phyloP scores from a whole-genome alignment of 1,284 basidiomycete species.

The Boletus semigastroideus region DNA sequence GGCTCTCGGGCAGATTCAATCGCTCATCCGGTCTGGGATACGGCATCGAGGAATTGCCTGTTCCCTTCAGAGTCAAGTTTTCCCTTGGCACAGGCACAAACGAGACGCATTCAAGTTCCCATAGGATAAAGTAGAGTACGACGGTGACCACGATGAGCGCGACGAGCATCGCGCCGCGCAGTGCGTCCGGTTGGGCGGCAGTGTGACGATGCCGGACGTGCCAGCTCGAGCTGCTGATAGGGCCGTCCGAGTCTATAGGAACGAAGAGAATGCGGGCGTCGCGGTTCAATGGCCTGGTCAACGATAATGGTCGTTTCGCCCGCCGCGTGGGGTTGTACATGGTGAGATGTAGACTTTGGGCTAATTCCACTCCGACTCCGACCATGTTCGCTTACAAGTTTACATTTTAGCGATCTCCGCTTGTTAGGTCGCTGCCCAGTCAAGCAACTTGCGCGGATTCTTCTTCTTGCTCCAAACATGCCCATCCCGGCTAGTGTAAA shows the following conservation, averaged over 20 bases:
- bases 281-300: neutral
- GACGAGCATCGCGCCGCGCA: slow-evolving; percentile 18
- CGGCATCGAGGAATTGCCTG: no score
- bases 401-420: no score
- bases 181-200: slow-evolving; percentile 1
- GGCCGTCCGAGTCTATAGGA: neutral
- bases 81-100: slow-evolving; percentile 1
- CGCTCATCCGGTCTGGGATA: neutral
- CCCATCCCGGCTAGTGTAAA: no score
- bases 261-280: neutral
- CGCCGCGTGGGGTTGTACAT: slow-evolving; percentile 21
- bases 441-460: no score
- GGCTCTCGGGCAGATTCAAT: neutral
- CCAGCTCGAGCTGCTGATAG: neutral
- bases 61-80: neutral
- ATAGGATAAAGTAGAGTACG: slow-evolving; percentile 27
- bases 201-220: slow-evolving; percentile 4
- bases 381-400: no score
- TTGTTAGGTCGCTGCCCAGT: no score
- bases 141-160: slow-evolving; percentile 23
- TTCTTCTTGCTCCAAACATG: no score
- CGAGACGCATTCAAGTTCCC: slow-evolving; percentile 22
- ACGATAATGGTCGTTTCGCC: slow-evolving; percentile 12
- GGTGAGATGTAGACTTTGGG: no score
- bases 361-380: no score